Conservation (phyloP, 208 protist species). For the Crithidia mellificae region DNA sequence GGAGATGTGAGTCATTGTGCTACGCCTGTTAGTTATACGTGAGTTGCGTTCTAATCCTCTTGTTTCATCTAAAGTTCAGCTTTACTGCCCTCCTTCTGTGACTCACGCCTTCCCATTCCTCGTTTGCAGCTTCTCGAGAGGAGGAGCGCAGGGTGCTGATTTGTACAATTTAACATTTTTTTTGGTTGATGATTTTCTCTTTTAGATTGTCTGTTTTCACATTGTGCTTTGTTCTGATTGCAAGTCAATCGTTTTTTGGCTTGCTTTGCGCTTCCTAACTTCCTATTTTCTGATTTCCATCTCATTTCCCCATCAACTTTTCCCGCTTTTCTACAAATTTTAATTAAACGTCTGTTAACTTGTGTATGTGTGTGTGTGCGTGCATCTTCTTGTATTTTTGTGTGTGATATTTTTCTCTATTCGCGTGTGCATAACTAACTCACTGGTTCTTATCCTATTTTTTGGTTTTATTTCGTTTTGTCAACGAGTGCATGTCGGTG, state of each 20-base stretch:
- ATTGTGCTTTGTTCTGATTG: too few relatives aligned
- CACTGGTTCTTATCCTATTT: neutral
- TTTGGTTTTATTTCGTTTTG: neutral
- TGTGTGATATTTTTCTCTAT: neutral
- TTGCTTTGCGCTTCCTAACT: too few relatives aligned
- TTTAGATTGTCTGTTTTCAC: too few relatives aligned
- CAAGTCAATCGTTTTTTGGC: too few relatives aligned
- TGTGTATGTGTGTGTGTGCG: neutral
- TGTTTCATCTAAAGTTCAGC: too few relatives aligned
- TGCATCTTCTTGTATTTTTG: neutral
- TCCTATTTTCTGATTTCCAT: too few relatives aligned
- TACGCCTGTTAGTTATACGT: too few relatives aligned
- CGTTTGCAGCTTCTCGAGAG: too few relatives aligned
- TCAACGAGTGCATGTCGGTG: neutral
- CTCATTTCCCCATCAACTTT: neutral
- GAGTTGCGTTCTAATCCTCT: too few relatives aligned
- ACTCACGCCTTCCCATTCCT: too few relatives aligned
- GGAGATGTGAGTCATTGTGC: too few relatives aligned
- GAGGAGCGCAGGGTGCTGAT: neutral
- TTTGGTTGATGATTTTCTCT: slow-evolving; percentile 1
- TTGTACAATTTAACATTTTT: neutral
- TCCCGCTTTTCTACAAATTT: neutral
- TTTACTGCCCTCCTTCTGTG: too few relatives aligned
- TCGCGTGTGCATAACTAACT: neutral
- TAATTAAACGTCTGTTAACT: neutral